A percentile compares a stretch with the other conserved stretches of the same genome.
Conservation (phyloP, 805 yeast genomes). For the Candida michaelii region DNA sequence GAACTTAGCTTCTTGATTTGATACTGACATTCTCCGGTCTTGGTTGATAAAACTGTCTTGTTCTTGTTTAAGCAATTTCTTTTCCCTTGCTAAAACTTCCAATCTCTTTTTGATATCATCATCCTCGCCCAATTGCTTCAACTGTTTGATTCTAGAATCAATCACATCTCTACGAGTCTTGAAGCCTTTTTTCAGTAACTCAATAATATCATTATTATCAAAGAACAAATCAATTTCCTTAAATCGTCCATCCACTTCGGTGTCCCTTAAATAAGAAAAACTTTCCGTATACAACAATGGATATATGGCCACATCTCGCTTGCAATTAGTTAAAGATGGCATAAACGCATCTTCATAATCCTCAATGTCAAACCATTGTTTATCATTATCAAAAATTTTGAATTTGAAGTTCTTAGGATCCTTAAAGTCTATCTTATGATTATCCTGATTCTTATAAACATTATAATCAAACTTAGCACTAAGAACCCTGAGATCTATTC, state of each 20-base stretch:
- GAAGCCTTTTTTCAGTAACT: slow-evolving; percentile 25
- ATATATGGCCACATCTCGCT: slow-evolving; percentile 46
- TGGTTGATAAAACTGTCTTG: slow-evolving; percentile 11
- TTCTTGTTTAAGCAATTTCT: slow-evolving; percentile 11
- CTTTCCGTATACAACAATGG: slow-evolving; percentile 70
- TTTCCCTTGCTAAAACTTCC: slow-evolving; percentile 20
- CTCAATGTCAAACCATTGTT: slow-evolving; percentile 58
- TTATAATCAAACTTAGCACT: slow-evolving; percentile 44
- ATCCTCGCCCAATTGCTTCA: slow-evolving; percentile 15
- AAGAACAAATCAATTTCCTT: slow-evolving; percentile 21
- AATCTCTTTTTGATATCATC: slow-evolving; percentile 19
- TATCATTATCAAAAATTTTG: slow-evolving; percentile 51
- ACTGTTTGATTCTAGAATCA: slow-evolving; percentile 25
- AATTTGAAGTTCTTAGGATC: slow-evolving; percentile 5
- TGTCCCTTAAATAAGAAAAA: slow-evolving; percentile 67
- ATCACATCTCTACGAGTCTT: slow-evolving; percentile 28
- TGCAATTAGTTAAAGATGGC: slow-evolving; percentile 33
- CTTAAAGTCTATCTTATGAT: not conserved
- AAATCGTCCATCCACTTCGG: slow-evolving; percentile 24
- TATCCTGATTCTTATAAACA: slow-evolving; percentile 17
- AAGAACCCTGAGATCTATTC: slow-evolving; percentile 62
- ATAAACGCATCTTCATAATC: slow-evolving; percentile 62
- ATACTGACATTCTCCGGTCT: slow-evolving; percentile 11
- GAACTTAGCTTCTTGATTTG: slow-evolving; percentile 20
- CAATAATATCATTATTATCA: slow-evolving; percentile 27